Conservation (phyloP, 257 asterid genomes). For the Henckelia pumila region DNA sequence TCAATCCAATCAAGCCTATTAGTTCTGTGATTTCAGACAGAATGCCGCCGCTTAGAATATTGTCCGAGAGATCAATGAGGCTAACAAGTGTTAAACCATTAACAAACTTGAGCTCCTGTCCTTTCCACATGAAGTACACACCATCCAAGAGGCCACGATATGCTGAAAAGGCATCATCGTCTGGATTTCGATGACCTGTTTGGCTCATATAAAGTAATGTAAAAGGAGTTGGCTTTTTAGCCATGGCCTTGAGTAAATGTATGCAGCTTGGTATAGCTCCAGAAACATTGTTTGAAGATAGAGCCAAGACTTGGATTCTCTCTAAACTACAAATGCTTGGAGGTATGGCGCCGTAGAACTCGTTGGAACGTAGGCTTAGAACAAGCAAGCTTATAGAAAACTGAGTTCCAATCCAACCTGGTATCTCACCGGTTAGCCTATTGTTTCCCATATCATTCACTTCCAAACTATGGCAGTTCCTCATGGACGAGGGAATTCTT, state of each 20-base stretch:
- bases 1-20: conserved; percentile 13
- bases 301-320: conserved; percentile 23
- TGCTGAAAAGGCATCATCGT: not conserved
- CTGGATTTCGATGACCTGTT: not conserved
- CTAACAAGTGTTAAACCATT: not conserved
- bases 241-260: conserved; percentile 11
- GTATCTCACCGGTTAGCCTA: conserved; percentile 19
- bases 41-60: not conserved
- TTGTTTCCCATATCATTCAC: conserved; percentile 18
- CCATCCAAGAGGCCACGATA: not conserved
- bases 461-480: not conserved
- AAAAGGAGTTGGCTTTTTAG: not conserved
- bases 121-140: conserved; percentile 17
- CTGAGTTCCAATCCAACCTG: conserved; percentile 19
- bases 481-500: not conserved
- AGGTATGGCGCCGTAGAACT: conserved; percentile 19
- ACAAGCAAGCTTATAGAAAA: not conserved
- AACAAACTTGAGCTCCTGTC: not conserved
- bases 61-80: conserved; percentile 21
- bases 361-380: conserved; percentile 11
- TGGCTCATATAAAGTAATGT: not conserved
- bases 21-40: conserved; percentile 20
- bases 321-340: conserved; percentile 12
- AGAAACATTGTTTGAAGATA: conserved; percentile 27
- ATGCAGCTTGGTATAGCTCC: conserved; percentile 22